Evolutionary conservation across 805 yeast species (phyloP).

Genomic region (Wickerhamiella dianesei): DNA sequence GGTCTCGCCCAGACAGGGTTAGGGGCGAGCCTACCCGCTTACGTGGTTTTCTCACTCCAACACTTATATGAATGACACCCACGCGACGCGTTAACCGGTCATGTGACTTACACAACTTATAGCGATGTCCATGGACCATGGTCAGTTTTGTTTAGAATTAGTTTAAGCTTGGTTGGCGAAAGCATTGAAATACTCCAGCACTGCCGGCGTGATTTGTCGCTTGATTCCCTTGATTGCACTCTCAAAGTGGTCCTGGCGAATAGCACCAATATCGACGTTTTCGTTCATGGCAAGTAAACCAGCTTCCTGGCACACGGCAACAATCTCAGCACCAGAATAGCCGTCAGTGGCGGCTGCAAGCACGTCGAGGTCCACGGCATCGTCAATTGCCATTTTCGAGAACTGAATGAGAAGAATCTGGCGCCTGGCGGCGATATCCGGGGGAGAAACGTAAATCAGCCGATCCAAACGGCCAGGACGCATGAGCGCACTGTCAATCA

Average conservation of each 20-base stretch:
- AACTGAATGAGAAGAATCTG: slow-evolving; percentile 67
- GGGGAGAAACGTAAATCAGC: slow-evolving; percentile 86
- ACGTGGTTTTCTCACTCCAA: too few species aligned
- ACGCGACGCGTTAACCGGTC: too few species aligned
- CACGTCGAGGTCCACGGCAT: slow-evolving; percentile 35
- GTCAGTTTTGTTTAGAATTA: too few species aligned
- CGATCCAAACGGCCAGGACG: slow-evolving; percentile 95
- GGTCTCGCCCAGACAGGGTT: too few species aligned
- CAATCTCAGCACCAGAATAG: slow-evolving; percentile 94
- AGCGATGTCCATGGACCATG: too few species aligned
- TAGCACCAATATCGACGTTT: slow-evolving; percentile 34
- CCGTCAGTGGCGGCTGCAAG: slow-evolving; percentile 66
- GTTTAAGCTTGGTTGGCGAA: slow-evolving; percentile 23
- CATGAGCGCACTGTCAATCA: slow-evolving; percentile 80
- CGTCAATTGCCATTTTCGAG: slow-evolving; percentile 43
- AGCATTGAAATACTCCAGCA: slow-evolving; percentile 60
- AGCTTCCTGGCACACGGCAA: slow-evolving; percentile 84
- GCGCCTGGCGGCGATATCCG: slow-evolving; percentile 64
- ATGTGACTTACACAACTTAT: too few species aligned
- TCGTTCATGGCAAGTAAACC: slow-evolving; percentile 92
- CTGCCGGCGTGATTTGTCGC: slow-evolving; percentile 70
- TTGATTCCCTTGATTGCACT: slow-evolving; percentile 56
- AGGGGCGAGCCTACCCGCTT: too few species aligned
- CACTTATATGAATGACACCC: too few species aligned
- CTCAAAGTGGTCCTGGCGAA: slow-evolving; percentile 54